Percentiles rank a stretch among this genome's conserved stretches.
phyloP scores from a whole-genome alignment of 108 stramenopile genomes.

The Cyclotella kingstonii region DNA sequence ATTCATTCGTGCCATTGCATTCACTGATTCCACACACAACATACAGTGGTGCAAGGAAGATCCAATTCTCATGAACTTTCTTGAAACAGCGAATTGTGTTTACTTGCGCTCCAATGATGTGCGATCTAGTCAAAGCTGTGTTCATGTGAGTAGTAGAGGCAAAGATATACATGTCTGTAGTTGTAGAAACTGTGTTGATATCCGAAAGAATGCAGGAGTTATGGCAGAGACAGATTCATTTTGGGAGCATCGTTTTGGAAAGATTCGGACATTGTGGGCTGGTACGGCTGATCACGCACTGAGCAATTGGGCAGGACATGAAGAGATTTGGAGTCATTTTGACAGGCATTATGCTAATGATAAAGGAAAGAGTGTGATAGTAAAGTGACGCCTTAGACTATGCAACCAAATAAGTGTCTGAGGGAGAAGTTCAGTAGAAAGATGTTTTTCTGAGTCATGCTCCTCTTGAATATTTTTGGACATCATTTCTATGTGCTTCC shows the following conservation, averaged over 20 bases:
- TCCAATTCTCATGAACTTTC: constrained; percentile 21
- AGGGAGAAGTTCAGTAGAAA: too few relatives aligned
- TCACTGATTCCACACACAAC: constrained; percentile 85
- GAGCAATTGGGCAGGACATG: constrained; percentile 62
- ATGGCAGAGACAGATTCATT: constrained; percentile 54
- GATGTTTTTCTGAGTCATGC: too few relatives aligned
- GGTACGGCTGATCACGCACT: constrained; percentile 79
- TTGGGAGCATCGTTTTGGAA: constrained; percentile 82
- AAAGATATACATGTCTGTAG: constrained; percentile 30
- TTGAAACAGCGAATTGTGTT: constrained; percentile 40
- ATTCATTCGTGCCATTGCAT: constrained; percentile 70
- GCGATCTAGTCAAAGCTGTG: constrained; percentile 22
- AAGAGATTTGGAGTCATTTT: constrained; percentile 78
- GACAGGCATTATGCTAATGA: constrained; percentile 32
- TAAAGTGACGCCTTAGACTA: too few relatives aligned
- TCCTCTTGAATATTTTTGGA: too few relatives aligned
- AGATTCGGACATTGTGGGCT: constrained; percentile 63
- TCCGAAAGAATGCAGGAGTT: constrained; percentile 36
- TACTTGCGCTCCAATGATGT: constrained; percentile 55
- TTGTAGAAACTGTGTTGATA: constrained; percentile 9
- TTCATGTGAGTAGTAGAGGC: constrained; percentile 29
- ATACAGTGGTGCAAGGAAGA: constrained; percentile 74
- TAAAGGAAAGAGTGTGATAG: too few relatives aligned
- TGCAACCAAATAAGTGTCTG: too few relatives aligned
- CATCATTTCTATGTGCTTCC: too few relatives aligned